Evolutionary conservation across 306 rosid genomes (phyloP).

Genomic region (Corylus heterophylla): DNA sequence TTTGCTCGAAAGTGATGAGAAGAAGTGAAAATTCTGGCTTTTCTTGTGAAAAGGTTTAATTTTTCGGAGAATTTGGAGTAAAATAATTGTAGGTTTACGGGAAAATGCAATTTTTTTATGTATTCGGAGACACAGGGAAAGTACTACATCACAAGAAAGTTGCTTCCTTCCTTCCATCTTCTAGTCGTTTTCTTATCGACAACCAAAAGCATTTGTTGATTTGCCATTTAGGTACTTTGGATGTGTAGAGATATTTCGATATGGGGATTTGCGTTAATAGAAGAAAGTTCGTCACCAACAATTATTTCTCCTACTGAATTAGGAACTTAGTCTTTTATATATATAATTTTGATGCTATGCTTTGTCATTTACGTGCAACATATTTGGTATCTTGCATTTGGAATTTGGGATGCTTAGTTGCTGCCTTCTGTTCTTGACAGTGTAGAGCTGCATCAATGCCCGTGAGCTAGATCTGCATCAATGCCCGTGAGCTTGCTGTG

Average conservation of each 20-base stretch:
- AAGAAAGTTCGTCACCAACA: background rate
- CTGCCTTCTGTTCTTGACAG: slow-evolving; percentile 11
- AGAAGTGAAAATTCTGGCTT: background rate
- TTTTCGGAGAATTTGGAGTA: background rate
- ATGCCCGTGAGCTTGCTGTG: slow-evolving; percentile 29
- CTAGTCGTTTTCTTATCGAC: background rate
- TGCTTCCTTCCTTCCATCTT: slow-evolving; percentile 1
- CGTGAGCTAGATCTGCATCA: slow-evolving; percentile 25
- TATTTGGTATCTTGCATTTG: background rate
- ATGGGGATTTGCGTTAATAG: background rate
- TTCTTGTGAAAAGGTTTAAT: background rate
- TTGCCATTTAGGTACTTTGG: background rate
- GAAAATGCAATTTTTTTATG: background rate
- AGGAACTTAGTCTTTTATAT: background rate
- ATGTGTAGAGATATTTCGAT: background rate
- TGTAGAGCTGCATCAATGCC: slow-evolving; percentile 20
- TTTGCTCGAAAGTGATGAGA: background rate
- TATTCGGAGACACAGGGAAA: background rate
- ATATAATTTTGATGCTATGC: background rate
- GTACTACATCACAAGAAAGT: background rate
- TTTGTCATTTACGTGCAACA: background rate
- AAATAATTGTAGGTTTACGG: background rate
- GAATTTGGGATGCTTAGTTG: slow-evolving; percentile 12
- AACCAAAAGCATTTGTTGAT: background rate
- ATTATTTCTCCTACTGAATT: background rate